Percentiles rank a stretch among this genome's conserved stretches.
These are phyloP conservation scores for Thecamonas trahens DNA, from an alignment of 78 protist genomes.

Conservation along the genomic window DNA sequence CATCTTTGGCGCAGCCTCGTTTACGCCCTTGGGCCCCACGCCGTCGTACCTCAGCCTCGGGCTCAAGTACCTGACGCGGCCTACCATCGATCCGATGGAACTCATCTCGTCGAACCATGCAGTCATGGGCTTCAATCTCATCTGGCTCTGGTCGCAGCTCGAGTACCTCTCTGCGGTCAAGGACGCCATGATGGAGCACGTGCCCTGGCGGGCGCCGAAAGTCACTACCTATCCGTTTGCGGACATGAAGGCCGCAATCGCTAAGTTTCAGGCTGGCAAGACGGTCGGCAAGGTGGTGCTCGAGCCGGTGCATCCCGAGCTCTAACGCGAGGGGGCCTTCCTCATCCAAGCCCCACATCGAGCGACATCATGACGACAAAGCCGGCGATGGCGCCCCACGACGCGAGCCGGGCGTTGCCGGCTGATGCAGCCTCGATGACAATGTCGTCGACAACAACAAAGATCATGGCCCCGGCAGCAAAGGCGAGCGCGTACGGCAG, in stretches of 20 bases:
- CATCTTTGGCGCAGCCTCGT: neutral
- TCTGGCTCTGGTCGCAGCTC: neutral
- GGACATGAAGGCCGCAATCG: neutral
- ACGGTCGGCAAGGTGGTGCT: conserved; percentile 2
- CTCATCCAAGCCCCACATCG: conserved; percentile 40
- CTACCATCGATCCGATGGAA: neutral
- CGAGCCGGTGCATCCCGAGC: too few species aligned
- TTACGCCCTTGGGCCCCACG: neutral
- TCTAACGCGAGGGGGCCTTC: too few species aligned
- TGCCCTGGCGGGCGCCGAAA: too few species aligned
- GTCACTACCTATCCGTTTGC: too few species aligned
- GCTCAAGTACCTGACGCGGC: neutral
- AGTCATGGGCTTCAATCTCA: conserved; percentile 7
- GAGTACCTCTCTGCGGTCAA: neutral
- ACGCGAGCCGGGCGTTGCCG: conserved; percentile 6
- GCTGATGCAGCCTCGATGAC: conserved; percentile 21
- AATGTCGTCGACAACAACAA: conserved; percentile 26
- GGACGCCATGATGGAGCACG: neutral
- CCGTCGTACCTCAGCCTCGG: neutral
- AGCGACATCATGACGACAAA: conserved; percentile 38
- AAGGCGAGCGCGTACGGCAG: conserved; percentile 36
- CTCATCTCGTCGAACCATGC: neutral
- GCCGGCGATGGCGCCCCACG: conserved; percentile 14
- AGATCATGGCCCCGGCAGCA: conserved; percentile 47
- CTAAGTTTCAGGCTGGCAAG: neutral